Percentiles rank a stretch among this genome's conserved stretches.
phyloP scores from a whole-genome alignment of 1,284 basidiomycete species.

The Cryptococcus sp. region DNA sequence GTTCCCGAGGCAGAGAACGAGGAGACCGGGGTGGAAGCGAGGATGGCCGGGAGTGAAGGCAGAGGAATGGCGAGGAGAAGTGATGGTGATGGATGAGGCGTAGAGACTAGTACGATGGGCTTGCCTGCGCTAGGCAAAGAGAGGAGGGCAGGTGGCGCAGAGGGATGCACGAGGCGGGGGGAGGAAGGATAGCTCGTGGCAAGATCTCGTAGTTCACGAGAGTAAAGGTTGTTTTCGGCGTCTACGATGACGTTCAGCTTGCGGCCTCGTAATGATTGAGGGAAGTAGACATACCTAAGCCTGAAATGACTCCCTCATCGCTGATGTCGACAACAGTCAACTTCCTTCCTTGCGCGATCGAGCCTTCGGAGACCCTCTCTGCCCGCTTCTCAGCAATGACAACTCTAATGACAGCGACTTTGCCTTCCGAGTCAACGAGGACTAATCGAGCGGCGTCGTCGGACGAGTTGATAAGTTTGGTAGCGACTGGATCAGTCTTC shows the following conservation, averaged over 20 bases:
- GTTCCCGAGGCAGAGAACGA: conserved; percentile 22
- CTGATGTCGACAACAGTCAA: conserved; percentile 29
- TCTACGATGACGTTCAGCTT: not conserved
- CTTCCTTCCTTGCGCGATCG: conserved; percentile 9
- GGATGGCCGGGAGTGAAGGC: conserved; percentile 31
- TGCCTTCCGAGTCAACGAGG: conserved; percentile 18
- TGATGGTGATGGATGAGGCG: conserved; percentile 27
- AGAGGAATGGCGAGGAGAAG: conserved; percentile 36
- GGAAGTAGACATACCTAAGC: conserved; percentile 25
- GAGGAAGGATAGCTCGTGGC: conserved; percentile 12
- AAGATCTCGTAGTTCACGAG: conserved; percentile 3
- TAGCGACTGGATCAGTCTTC: conserved; percentile 10
- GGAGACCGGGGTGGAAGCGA: conserved; percentile 25
- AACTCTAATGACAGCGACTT: conserved; percentile 10
- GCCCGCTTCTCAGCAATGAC: conserved; percentile 5
- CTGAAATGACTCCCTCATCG: conserved; percentile 34
- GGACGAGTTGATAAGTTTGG: conserved; percentile 8
- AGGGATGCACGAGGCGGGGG: conserved; percentile 5
- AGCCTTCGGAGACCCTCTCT: conserved; percentile 16
- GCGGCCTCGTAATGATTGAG: not conserved
- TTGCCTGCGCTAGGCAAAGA: conserved; percentile 26
- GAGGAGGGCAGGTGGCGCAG: conserved; percentile 9
- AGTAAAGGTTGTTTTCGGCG: not conserved
- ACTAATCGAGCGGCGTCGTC: conserved; percentile 7
- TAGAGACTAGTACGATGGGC: conserved; percentile 28